Base-by-base conservation (phyloP, 2,329 filamentous ascomycete genomes). In the Fusarium xyrophilum region DNA sequence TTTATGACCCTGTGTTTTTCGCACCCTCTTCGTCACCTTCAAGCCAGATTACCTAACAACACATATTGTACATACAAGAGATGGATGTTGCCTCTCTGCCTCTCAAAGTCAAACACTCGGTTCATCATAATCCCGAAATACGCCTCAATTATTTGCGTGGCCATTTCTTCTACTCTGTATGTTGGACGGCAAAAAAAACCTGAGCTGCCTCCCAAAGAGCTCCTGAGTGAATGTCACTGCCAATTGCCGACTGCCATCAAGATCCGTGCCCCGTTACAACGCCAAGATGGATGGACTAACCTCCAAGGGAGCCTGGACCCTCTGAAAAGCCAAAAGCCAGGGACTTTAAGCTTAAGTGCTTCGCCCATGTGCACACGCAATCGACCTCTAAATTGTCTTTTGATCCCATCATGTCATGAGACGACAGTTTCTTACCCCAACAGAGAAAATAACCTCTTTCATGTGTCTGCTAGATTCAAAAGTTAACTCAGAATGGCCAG, bases 301-400 rank as follows among this genome's bases (percentile, higher is more conserved):
- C 47, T 23, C 39, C 30, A 32, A 15, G 35, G 35, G 60, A 39
- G 42, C 33, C 53, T 50, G 60, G 61, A 36, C 42, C 60, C 60
- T 60, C 60, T 47, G 32, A 48, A 56, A 48, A 56, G 50, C 39
- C 43, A 56, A 54, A 51, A 36, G 38, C 33, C 23, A 54, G 35
- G 28, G 46, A 43, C 56, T 70, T 70, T 70, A 70, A 69, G 67
- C 67, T 65, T 65, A 65, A 65, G 28, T 69, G 55, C 67, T 69
- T 70, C 67, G 67, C 67, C 67, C 67, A 42, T 43, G 38, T 40
- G 54, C 47, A 55, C 25, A 65, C 59, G 63, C 67, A 69, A 69
- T 69, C 56, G 17, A 46, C 38, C 51, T 54, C 21, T n/a, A n/a
- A 44, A 36, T 23, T 19, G 23, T 39, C 50, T 27, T 32, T 30